Evolutionary conservation across 2,329 filamentous ascomycete species (phyloP), one percentile per base, ranked within the genome.

Genomic region (Orbilia javanica): DNA sequence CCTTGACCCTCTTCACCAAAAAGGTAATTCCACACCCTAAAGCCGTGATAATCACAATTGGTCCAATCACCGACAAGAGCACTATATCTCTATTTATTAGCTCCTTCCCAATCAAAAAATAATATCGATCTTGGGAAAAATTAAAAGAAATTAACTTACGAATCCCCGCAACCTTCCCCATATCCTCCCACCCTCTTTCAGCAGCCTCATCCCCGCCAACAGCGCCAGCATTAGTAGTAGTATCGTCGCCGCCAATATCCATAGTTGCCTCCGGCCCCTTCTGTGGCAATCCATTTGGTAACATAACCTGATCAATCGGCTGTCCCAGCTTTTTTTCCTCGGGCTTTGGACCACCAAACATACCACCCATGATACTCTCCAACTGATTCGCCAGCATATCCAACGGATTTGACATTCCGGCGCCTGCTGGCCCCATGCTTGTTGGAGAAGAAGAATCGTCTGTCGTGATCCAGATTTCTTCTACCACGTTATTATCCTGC

Each of bases 231-330:
- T 10, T 10, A 10, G 22, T 3, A 20, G 42, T 15, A 13, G 42
- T 53, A 18, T 15, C 22, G 4, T 36, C 46, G 15, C 5, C 42
- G 39, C 4, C 18, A 18, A 29, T n/a, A 7, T 3, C 18, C 39
- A 31, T 36, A 4, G 46, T 18, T 42, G 27, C 65, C 11, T 27
- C 50, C 11, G 73, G 48, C 10, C 10, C 29, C 36, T 3, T 36
- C 25, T 64, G 63, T 11, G 25, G 6, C 13, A 63, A 22, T 22
- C 65, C 72, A 60, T 44, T 70, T 5, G 57, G 65, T 36, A 62
- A 27, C 65, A 74, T 74, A 31, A 67, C 70, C n/a, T 66, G 22
- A 63, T 74, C 70, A 18, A 74, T 74, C 22, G 70, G 70, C 18
- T 74, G 63, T 27, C 63, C 63, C 27, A 52, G 20, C n/a, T 55